phyloP scores from a whole-genome alignment of 495 filamentous ascomycete genomes.

The Glarea lozoyensis region DNA sequence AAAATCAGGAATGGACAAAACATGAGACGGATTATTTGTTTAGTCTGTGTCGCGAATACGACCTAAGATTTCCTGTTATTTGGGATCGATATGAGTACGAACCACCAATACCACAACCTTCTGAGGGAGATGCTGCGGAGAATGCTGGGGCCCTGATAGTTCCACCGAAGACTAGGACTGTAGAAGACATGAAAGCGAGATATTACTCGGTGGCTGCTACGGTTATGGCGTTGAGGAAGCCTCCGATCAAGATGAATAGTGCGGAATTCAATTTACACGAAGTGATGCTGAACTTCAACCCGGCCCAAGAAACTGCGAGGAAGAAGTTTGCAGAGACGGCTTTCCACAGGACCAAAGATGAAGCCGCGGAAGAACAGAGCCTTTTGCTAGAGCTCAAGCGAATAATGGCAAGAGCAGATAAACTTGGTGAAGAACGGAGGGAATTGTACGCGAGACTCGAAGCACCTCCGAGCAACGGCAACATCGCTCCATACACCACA shows the following conservation, averaged over 20 bases:
- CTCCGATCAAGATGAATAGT: slow-evolving; percentile 73
- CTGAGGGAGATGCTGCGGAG: slow-evolving; percentile 24
- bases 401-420: slow-evolving; percentile 73
- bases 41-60: slow-evolving; percentile 60
- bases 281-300: slow-evolving; percentile 76
- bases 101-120: slow-evolving; percentile 41
- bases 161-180: slow-evolving; percentile 43
- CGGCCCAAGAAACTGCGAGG: slow-evolving; percentile 61
- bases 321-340: slow-evolving; percentile 78
- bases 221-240: slow-evolving; percentile 76
- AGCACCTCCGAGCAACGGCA: slow-evolving; percentile 57
- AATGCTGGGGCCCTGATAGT: slow-evolving; percentile 34
- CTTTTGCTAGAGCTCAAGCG: slow-evolving; percentile 82
- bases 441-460: slow-evolving; percentile 88
- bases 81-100: slow-evolving; percentile 84
- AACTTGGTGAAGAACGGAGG: slow-evolving; percentile 73
- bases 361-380: slow-evolving; percentile 84
- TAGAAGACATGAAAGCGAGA: slow-evolving; percentile 87
- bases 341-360: slow-evolving; percentile 70
- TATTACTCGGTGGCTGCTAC: slow-evolving; percentile 82
- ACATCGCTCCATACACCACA: slow-evolving; percentile 64
- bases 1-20: slow-evolving; percentile 70
- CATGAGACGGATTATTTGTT: slow-evolving; percentile 92
- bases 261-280: slow-evolving; percentile 75
- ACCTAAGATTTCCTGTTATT: slow-evolving; percentile 85